These are phyloP conservation scores for Hemisphaericaspora nanyangensis DNA, from an alignment of 805 yeast species.

Conservation along the genomic window DNA sequence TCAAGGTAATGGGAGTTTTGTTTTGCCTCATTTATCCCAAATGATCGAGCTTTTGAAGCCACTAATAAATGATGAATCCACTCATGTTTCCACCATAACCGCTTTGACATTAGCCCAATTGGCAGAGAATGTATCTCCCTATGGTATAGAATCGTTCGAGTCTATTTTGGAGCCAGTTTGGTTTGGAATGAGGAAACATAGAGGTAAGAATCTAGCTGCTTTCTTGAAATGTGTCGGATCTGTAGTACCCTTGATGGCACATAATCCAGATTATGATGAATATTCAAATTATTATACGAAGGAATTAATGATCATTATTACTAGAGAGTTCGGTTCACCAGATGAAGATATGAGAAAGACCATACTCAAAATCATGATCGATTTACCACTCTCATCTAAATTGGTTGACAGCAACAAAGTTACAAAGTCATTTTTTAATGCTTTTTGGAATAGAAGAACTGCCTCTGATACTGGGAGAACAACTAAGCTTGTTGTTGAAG, in stretches of 20 bases:
- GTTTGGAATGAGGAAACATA: slow-evolving; percentile 69
- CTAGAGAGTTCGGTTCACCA: slow-evolving; percentile 73
- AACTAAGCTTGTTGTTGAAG: slow-evolving; percentile 60
- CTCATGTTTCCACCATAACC: slow-evolving; percentile 62
- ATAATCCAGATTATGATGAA: slow-evolving; percentile 49
- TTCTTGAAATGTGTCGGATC: slow-evolving; percentile 75
- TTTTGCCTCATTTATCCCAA: slow-evolving; percentile 68
- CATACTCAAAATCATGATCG: slow-evolving; percentile 63
- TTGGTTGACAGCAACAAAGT: slow-evolving; percentile 50
- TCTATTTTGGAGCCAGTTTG: slow-evolving; percentile 69
- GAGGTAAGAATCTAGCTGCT: slow-evolving; percentile 76
- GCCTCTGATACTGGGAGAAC: slow-evolving; percentile 61
- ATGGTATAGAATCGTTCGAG: slow-evolving; percentile 88
- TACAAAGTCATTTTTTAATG: slow-evolving; percentile 57
- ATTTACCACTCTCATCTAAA: slow-evolving; percentile 59
- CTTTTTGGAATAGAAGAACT: slow-evolving; percentile 79
- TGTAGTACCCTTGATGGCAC: slow-evolving; percentile 79
- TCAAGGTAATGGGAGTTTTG: slow-evolving; percentile 46
- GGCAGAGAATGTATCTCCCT: slow-evolving; percentile 81
- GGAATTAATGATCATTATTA: slow-evolving; percentile 63
- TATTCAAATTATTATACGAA: slow-evolving; percentile 73
- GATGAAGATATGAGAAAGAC: slow-evolving; percentile 56
- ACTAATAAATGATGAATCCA: slow-evolving; percentile 63
- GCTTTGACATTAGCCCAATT: slow-evolving; percentile 69
- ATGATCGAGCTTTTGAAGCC: slow-evolving; percentile 59